phyloP scores from a whole-genome alignment of 2,329 filamentous ascomycete genomes.

The Aspergillus sp. region DNA sequence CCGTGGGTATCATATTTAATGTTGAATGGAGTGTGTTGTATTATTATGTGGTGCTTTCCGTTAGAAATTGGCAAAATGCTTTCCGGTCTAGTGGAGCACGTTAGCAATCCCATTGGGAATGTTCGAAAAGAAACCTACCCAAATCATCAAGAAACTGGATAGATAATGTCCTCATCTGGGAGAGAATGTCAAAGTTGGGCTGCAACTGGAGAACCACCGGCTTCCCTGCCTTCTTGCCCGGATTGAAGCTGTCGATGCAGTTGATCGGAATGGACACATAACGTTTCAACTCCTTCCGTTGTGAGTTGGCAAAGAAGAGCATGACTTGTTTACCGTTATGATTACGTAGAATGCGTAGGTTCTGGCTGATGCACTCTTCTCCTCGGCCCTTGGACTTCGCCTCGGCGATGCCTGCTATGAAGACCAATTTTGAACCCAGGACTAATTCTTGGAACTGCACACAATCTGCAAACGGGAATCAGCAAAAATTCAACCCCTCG shows the following conservation, averaged over 20 bases:
- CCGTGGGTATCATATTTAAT: background rate
- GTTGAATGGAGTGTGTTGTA: background rate
- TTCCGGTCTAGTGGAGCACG: slow-evolving; percentile 29
- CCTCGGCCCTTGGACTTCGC: slow-evolving; percentile 48
- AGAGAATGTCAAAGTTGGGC: slow-evolving; percentile 45
- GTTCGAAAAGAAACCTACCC: slow-evolving; percentile 29
- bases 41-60: slow-evolving; percentile 17
- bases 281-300: slow-evolving; percentile 42
- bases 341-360: slow-evolving; percentile 42
- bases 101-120: background rate
- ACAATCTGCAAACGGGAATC: slow-evolving; percentile 35
- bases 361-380: slow-evolving; percentile 49
- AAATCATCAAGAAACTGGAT: slow-evolving; percentile 43
- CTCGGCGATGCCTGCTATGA: slow-evolving; percentile 46
- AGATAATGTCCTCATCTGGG: slow-evolving; percentile 41
- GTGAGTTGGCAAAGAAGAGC: slow-evolving; percentile 46
- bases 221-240: slow-evolving; percentile 41
- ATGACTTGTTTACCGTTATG: slow-evolving; percentile 39
- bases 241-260: slow-evolving; percentile 41
- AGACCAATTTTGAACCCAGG: slow-evolving; percentile 40
- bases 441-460: slow-evolving; percentile 44
- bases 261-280: slow-evolving; percentile 47
- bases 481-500: background rate
- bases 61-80: slow-evolving; percentile 34
- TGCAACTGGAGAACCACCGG: slow-evolving; percentile 40